A percentile compares a stretch with the other conserved stretches of the same genome.
Conservation (phyloP, 805 yeast genomes). For the Saccharomycopsis babjevae region DNA sequence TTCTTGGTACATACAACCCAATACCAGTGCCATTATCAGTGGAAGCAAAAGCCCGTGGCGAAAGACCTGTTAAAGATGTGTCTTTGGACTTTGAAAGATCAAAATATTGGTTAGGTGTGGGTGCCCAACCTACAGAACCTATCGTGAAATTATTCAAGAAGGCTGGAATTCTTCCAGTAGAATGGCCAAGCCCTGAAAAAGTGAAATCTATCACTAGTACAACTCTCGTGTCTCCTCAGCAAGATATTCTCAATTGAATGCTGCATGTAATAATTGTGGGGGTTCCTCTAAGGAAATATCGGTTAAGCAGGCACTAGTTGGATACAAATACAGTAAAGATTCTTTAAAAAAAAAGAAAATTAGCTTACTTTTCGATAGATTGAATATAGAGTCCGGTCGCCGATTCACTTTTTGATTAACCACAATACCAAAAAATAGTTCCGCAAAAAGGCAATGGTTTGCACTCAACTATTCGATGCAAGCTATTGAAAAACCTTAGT, state of each 20-base stretch:
- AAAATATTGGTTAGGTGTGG: conserved; percentile 95
- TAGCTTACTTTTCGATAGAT: background rate
- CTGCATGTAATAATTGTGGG: background rate
- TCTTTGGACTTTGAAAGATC: conserved; percentile 79
- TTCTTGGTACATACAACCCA: conserved; percentile 89
- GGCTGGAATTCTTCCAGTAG: conserved; percentile 57
- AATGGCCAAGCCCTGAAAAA: conserved; percentile 47
- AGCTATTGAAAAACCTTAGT: no score
- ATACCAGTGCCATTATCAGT: conserved; percentile 48
- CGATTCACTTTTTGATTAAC: no score
- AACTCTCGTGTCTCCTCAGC: conserved; percentile 8
- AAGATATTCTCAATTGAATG: conserved; percentile 11
- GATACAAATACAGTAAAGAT: background rate
- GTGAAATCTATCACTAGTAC: conserved; percentile 18
- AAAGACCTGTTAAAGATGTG: conserved; percentile 63
- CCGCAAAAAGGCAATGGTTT: no score
- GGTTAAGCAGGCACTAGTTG: background rate
- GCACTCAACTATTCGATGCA: no score
- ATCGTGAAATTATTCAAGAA: conserved; percentile 68
- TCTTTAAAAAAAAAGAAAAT: background rate
- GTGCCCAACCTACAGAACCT: conserved; percentile 86
- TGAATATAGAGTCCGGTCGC: no score
- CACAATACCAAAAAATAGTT: no score
- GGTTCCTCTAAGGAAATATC: background rate
- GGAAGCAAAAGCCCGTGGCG: conserved; percentile 46